These are phyloP conservation scores for Naganishia onofrii DNA, from an alignment of 768 basidiomycete genomes.

Conservation along the genomic window DNA sequence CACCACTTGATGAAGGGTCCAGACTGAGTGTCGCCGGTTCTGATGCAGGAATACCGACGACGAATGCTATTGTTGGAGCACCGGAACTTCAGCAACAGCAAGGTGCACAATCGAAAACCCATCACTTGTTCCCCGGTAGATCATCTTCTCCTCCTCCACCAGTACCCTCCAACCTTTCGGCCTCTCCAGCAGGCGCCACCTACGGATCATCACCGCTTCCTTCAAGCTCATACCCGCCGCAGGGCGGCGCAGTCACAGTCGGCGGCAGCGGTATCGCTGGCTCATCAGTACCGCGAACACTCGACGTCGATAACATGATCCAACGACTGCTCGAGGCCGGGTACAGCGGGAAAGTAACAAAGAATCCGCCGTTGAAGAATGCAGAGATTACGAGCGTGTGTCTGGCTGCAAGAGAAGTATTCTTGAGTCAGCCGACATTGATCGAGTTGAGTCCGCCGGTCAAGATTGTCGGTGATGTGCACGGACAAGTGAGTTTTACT, in stretches of 20 bases:
- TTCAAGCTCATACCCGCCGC: slow-evolving; percentile 29
- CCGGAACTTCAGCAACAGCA: slow-evolving; percentile 14
- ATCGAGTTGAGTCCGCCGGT: slow-evolving; percentile 96
- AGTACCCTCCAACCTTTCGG: slow-evolving; percentile 42
- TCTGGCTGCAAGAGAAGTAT: slow-evolving; percentile 90
- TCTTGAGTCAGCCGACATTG: slow-evolving; percentile 91
- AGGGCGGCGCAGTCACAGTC: slow-evolving; percentile 23
- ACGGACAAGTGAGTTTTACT: slow-evolving; percentile 65
- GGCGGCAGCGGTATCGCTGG: slow-evolving; percentile 4
- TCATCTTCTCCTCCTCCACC: slow-evolving; percentile 78
- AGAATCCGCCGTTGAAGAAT: slow-evolving; percentile 84
- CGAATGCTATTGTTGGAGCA: slow-evolving; percentile 15
- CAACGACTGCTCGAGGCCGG: slow-evolving; percentile 91
- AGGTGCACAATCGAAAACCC: slow-evolving; percentile 5
- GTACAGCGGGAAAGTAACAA: slow-evolving; percentile 96
- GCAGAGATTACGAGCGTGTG: slow-evolving; percentile 92
- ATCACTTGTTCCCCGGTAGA: slow-evolving; percentile 27
- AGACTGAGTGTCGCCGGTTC: slow-evolving; percentile 15
- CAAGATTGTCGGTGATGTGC: slow-evolving; percentile 98
- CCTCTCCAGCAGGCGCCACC: slow-evolving; percentile 33
- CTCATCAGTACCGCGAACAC: slow-evolving; percentile 33
- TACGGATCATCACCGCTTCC: slow-evolving; percentile 9
- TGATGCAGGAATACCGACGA: slow-evolving; percentile 7
- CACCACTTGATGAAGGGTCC: neutral
- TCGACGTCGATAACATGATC: slow-evolving; percentile 99